Percentiles rank a stretch among this genome's conserved stretches.
Evolutionary conservation across 2,329 filamentous ascomycete species (phyloP).

Genomic region (Boeremia exigua): DNA sequence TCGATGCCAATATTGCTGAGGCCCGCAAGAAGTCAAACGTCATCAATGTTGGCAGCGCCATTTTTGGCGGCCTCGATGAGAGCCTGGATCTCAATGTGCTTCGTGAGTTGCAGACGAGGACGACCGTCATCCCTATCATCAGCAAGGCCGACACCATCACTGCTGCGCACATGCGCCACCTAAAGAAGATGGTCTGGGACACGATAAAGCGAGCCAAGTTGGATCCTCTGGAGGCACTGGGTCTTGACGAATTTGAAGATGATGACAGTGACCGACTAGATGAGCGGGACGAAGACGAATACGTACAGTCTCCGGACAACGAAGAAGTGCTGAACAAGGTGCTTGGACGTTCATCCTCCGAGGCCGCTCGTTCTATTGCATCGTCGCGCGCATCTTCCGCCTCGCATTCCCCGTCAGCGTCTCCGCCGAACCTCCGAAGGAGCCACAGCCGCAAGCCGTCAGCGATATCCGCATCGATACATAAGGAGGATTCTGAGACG

Average conservation of each 20-base stretch:
- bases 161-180: conserved; percentile 87
- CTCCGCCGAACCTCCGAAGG: conserved; percentile 39
- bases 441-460: conserved; percentile 51
- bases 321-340: conserved; percentile 49
- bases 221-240: conserved; percentile 86
- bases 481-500: conserved; percentile 50
- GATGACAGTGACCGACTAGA: conserved; percentile 60
- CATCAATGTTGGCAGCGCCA: conserved; percentile 52
- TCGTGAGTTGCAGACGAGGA: conserved; percentile 87
- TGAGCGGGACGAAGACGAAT: conserved; percentile 59
- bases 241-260: conserved; percentile 75
- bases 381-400: conserved; percentile 41
- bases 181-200: conserved; percentile 90
- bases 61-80: conserved; percentile 78
- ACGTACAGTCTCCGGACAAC: conserved; percentile 45
- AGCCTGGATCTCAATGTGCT: conserved; percentile 90
- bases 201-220: conserved; percentile 84
- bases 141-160: conserved; percentile 97
- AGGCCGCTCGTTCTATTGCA: conserved; percentile 41
- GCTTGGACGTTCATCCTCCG: conserved; percentile 47
- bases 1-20: conserved; percentile 78
- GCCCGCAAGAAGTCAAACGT: conserved; percentile 64
- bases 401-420: conserved; percentile 42
- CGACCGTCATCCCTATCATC: conserved; percentile 92
- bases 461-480: conserved; percentile 47